phyloP scores from a whole-genome alignment of 192 early-diverging fungal genomes.

The Kickxella alabastrina region DNA sequence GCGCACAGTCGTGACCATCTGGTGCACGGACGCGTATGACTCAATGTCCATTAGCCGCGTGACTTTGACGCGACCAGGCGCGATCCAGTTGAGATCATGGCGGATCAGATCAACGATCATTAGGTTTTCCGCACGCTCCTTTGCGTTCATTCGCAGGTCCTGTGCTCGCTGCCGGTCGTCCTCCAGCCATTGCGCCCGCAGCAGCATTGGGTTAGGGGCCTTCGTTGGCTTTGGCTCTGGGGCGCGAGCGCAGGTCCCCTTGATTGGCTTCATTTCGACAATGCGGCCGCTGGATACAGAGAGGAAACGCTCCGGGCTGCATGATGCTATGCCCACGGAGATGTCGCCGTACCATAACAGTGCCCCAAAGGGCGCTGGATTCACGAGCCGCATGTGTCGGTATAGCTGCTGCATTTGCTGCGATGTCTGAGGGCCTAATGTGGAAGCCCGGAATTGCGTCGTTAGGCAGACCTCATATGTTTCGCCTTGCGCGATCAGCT shows the following conservation, averaged over 20 bases:
- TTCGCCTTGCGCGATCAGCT: slow-evolving; percentile 76
- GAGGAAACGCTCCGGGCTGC: slow-evolving; percentile 84
- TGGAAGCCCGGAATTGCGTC: slow-evolving; percentile 65
- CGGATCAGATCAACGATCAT: slow-evolving; percentile 98
- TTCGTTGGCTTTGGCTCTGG: slow-evolving; percentile 98
- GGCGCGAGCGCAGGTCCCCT: slow-evolving; percentile 7
- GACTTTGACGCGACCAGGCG: slow-evolving; percentile 63
- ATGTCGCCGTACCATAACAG: slow-evolving; percentile 57
- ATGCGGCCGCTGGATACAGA: not conserved
- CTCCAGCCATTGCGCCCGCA: slow-evolving; percentile 9
- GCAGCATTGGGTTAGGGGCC: slow-evolving; percentile 56
- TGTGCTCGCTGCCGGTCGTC: slow-evolving; percentile 17
- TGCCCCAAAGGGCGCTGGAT: slow-evolving; percentile 85
- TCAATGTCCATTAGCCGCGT: slow-evolving; percentile 86
- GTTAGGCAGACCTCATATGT: slow-evolving; percentile 96
- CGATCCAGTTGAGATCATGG: slow-evolving; percentile 83
- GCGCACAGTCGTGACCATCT: slow-evolving; percentile 83
- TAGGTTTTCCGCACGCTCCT: slow-evolving; percentile 93
- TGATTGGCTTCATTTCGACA: slow-evolving; percentile 9
- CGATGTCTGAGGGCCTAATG: not conserved
- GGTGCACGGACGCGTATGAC: slow-evolving; percentile 86
- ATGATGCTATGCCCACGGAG: slow-evolving; percentile 48
- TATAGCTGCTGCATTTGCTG: slow-evolving; percentile 56
- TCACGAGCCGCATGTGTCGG: slow-evolving; percentile 59
- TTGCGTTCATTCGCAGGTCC: slow-evolving; percentile 63